Percentiles rank a stretch among this genome's conserved stretches.
Conservation (phyloP, 1,284 basidiomycete species). For the Pyrrhoderma lamaoense region DNA sequence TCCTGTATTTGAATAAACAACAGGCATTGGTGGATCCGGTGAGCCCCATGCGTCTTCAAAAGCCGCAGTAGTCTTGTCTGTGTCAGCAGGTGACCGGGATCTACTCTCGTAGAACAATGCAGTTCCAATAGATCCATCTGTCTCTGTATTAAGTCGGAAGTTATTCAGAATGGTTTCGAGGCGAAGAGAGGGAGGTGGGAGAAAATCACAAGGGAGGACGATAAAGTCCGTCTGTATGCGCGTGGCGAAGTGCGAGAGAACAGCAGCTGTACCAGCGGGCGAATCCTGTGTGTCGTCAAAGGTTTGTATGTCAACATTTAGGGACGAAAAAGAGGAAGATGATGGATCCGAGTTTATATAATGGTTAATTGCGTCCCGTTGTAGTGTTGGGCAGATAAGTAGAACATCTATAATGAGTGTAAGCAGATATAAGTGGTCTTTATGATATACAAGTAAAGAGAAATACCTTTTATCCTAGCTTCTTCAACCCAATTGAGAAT, state of each 20-base stretch:
- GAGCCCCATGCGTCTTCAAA: slow-evolving; percentile 56
- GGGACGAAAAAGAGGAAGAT: slow-evolving; percentile 47
- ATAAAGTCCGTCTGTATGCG: slow-evolving; percentile 80
- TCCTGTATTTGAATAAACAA: slow-evolving; percentile 59
- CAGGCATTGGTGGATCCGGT: slow-evolving; percentile 36
- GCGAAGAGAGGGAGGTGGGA: slow-evolving; percentile 67
- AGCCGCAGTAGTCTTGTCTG: slow-evolving; percentile 35
- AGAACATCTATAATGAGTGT: slow-evolving; percentile 60
- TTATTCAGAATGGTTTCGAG: slow-evolving; percentile 71
- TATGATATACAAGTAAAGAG: neutral
- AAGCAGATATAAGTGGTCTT: too few relatives aligned
- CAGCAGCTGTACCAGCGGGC: slow-evolving; percentile 58
- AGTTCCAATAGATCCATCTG: slow-evolving; percentile 66
- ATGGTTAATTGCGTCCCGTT: slow-evolving; percentile 70
- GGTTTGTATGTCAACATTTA: slow-evolving; percentile 67
- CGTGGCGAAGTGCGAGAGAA: slow-evolving; percentile 61
- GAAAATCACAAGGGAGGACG: slow-evolving; percentile 86
- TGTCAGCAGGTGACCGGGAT: slow-evolving; percentile 36
- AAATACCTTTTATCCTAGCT: slow-evolving; percentile 74
- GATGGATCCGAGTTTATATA: slow-evolving; percentile 67
- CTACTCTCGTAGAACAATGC: slow-evolving; percentile 66
- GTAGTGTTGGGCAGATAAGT: slow-evolving; percentile 72
- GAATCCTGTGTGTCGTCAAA: slow-evolving; percentile 65
- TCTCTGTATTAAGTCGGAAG: slow-evolving; percentile 64
- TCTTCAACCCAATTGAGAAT: slow-evolving; percentile 82